Base-by-base conservation (phyloP, 2,329 filamentous ascomycete species). In the Neofusicoccum ribis region DNA sequence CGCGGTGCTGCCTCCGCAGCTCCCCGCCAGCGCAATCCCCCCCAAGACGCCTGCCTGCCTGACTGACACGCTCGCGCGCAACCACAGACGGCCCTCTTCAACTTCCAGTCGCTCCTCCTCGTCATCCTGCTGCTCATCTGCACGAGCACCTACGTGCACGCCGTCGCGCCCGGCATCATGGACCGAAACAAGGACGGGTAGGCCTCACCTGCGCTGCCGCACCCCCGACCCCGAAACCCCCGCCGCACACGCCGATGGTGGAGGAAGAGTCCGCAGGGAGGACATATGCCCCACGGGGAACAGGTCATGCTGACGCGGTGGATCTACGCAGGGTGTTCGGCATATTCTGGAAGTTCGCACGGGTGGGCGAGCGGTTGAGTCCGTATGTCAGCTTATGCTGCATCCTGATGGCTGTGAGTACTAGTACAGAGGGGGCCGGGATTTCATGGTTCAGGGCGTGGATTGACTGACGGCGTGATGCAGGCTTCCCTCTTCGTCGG, bases 321-420 rank as follows among this genome's bases (percentile, higher is more conserved):
- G 23, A 3, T 14, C 5, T 15, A 31, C 14, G 72, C 69, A 93
- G 90, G 14, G 81, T 92, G 59, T 87, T 92, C 71, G 92, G 92
- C 61, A 89, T 96, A 68, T 96, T 98, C 76, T 99, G 95, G 95
- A 97, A 98, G 80, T 93, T 88, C 69, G 95, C 95, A 31, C 85
- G 95, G 69, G 88, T 99, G 76, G 95, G 95, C 43, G 95, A 99
- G 82, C 83, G 95, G 69, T 78, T 99, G 70, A 97, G 93, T 77
- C 95, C 95, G 47, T 98, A 98, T 78, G 92, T 99, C 72, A 96
- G 92, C 81, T 83, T 98, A 76, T 96, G 92, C 77, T 98, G 94
- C 77, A 84, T 97, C 37, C 79, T 92, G 72, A 98, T 99, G 93
- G 95, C 95, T 70, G 95, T 97, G 77, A 80, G 86, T 69, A 8